Base-by-base conservation (phyloP, 495 filamentous ascomycete genomes). In the Penicillium salamii region DNA sequence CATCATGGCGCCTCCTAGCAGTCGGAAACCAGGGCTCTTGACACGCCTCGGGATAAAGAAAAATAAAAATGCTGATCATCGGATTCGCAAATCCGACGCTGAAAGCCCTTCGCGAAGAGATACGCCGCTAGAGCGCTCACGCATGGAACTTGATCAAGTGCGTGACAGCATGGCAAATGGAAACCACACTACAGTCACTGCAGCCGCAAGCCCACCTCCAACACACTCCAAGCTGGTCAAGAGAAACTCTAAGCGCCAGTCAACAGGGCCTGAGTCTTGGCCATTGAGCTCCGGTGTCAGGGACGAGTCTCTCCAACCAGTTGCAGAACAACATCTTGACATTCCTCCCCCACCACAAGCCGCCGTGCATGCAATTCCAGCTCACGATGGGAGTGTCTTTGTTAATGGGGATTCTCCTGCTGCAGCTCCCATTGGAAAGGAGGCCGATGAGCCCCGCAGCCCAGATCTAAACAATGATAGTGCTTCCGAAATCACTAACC, bases 31-130 rank as follows among this genome's bases (percentile, higher is more conserved):
- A 33, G 67, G 56, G 42, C 51, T 78, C 19, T 64, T 79, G 24
- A 58, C 67, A 14, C 68, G 72, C 0, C 57, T 80, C 7, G 72
- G 67, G 43, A 51, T 72, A 11, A 67, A 61, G 34, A 74, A 68
- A 42, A 21, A 61, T 14, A 75, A 70, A 49, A 62, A 67, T 38
- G 38, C 67, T 1, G 60, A 68, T 3, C 49, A 72, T 24, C 68
- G 62, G 18, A 59, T 68, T 21, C 59, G 48, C 46, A 68, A 66
- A 50, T 41, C 63, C 4, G 60, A 62, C 14, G 21, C 49, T 1
- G 62, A 68, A 49, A 68, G 64, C 17, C 46, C 66, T 0, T 50
- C 65, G 8, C 54, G 61, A 18, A 54, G 59, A 40, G 66, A 73
- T n/a, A 66, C 56, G 7, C 65, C 65, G 20, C 45, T 67, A n/a